Evolutionary conservation across 1,139 yeast species (phyloP).

Genomic region (Yamadazyma atlantica): DNA sequence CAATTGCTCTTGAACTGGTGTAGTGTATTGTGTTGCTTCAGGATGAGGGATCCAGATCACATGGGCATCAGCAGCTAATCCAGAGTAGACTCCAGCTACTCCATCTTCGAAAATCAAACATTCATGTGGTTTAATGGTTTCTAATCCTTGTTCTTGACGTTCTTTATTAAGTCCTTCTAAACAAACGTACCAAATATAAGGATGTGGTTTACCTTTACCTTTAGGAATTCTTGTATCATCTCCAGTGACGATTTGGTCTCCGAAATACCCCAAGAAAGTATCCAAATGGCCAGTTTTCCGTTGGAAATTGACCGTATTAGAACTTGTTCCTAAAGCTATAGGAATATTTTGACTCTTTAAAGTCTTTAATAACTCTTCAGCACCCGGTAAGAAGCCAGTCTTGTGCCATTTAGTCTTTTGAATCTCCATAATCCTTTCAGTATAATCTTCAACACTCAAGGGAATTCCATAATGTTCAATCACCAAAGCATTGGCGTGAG

Average conservation of each 20-base stretch:
- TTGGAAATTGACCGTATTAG: slow-evolving; percentile 56
- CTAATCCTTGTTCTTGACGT: slow-evolving; percentile 29
- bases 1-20: slow-evolving; percentile 21
- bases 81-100: slow-evolving; percentile 83
- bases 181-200: slow-evolving; percentile 89
- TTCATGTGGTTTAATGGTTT: slow-evolving; percentile 64
- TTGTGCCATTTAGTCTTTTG: slow-evolving; percentile 66
- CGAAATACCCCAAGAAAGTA: slow-evolving; percentile 62
- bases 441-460: slow-evolving; percentile 61
- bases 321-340: slow-evolving; percentile 90
- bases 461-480: slow-evolving; percentile 70
- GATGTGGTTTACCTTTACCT: slow-evolving; percentile 90
- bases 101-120: slow-evolving; percentile 95
- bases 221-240: slow-evolving; percentile 79
- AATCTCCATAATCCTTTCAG: slow-evolving; percentile 46
- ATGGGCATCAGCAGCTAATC: slow-evolving; percentile 74
- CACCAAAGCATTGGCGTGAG: slow-evolving; percentile 57
- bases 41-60: slow-evolving; percentile 93
- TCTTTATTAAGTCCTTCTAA: slow-evolving; percentile 63
- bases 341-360: slow-evolving; percentile 58
- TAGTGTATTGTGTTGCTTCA: slow-evolving; percentile 52
- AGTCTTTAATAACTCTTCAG: slow-evolving; percentile 59
- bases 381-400: slow-evolving; percentile 79
- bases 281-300: slow-evolving; percentile 70
- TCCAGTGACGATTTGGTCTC: slow-evolving; percentile 74